phyloP scores from a whole-genome alignment of 1,284 basidiomycete species.

The Pisolithus thermaeus region DNA sequence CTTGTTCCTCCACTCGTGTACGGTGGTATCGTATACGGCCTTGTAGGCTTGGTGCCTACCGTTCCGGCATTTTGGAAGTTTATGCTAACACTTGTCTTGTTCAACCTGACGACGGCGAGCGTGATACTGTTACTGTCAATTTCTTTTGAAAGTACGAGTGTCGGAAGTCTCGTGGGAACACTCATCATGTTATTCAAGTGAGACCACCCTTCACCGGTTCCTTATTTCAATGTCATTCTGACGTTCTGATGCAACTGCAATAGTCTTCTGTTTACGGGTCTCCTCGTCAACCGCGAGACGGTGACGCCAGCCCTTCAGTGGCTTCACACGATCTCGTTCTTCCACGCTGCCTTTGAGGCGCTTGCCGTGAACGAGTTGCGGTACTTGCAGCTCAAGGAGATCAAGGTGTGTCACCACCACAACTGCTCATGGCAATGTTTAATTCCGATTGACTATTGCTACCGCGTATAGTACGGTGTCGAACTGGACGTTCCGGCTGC shows the following conservation, averaged over 20 bases:
- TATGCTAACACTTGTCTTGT: slow-evolving; percentile 88
- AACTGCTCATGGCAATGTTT: slow-evolving; percentile 2
- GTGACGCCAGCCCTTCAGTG: slow-evolving; percentile 71
- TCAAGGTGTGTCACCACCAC: slow-evolving; percentile 53
- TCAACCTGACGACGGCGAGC: slow-evolving; percentile 91
- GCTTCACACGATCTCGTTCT: slow-evolving; percentile 91
- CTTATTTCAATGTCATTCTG: not conserved
- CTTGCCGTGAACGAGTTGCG: slow-evolving; percentile 93
- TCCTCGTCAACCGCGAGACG: slow-evolving; percentile 91
- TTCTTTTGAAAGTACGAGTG: slow-evolving; percentile 76
- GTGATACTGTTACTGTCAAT: slow-evolving; percentile 90
- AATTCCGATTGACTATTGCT: too few relatives aligned
- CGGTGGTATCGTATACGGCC: slow-evolving; percentile 89
- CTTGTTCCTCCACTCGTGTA: slow-evolving; percentile 93
- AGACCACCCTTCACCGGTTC: slow-evolving; percentile 29
- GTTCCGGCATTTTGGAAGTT: slow-evolving; percentile 96
- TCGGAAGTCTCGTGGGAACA: slow-evolving; percentile 91
- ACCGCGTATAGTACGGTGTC: slow-evolving; percentile 70
- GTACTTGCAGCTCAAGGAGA: slow-evolving; percentile 88
- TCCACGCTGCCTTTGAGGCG: slow-evolving; percentile 98
- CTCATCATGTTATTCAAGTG: slow-evolving; percentile 97
- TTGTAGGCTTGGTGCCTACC: slow-evolving; percentile 90
- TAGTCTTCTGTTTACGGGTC: slow-evolving; percentile 90
- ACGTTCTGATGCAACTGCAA: slow-evolving; percentile 3
- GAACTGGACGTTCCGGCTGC: slow-evolving; percentile 94